These are phyloP conservation scores for Colletotrichum tabaci DNA, from an alignment of 2,329 filamentous ascomycete species.

Conservation along the genomic window DNA sequence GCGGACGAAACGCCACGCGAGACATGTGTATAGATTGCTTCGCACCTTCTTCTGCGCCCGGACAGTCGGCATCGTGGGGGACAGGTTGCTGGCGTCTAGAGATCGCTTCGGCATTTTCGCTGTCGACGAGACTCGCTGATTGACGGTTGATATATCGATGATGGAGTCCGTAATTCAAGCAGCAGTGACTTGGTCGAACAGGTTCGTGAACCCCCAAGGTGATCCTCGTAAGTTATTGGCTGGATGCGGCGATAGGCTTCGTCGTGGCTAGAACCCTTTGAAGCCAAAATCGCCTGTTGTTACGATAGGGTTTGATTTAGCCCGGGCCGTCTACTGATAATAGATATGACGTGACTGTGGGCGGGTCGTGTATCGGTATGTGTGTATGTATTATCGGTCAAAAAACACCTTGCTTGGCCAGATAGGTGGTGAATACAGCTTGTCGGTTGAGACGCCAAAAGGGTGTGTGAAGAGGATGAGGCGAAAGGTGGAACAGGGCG, in stretches of 20 bases:
- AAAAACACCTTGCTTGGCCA: background rate
- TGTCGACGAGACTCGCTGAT: conserved; percentile 32
- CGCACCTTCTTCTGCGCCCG: conserved; percentile 51
- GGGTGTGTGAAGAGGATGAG: background rate
- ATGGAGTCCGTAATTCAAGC: background rate
- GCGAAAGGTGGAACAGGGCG: conserved; percentile 24
- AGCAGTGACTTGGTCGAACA: background rate
- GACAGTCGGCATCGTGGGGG: conserved; percentile 49
- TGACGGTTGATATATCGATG: conserved; percentile 26
- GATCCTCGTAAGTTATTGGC: background rate
- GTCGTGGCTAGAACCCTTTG: conserved; percentile 35
- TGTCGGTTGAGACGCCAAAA: conserved; percentile 21
- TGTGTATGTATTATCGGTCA: background rate
- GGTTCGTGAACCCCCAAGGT: background rate
- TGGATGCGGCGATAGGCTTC: conserved; percentile 29
- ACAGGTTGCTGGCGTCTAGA: conserved; percentile 48
- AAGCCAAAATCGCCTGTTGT: conserved; percentile 29
- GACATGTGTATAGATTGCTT: conserved; percentile 2
- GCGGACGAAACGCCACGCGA: background rate
- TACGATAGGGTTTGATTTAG: background rate
- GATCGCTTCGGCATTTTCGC: conserved; percentile 58
- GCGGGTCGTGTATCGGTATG: background rate
- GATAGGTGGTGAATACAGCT: background rate
- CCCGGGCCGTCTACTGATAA: background rate
- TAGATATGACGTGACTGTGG: background rate